These are phyloP conservation scores for Diplosphaera chodatii DNA, from an alignment of 139 green algal species.

Conservation along the genomic window DNA sequence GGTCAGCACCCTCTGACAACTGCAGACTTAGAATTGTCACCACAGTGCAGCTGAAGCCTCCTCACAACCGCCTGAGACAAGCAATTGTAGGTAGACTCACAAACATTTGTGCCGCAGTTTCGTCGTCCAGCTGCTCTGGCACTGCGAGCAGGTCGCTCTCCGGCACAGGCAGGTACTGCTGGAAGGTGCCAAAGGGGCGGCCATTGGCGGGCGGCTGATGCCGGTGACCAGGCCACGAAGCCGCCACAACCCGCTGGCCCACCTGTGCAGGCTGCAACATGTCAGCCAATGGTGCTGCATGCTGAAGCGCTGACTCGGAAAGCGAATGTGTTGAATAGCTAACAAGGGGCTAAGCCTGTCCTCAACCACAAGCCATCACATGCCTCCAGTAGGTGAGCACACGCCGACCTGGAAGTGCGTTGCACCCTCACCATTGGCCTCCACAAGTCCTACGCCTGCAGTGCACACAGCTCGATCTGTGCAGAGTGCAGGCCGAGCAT, in stretches of 20 bases:
- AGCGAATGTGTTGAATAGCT: no score
- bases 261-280: no score
- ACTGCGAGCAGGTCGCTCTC: slow-evolving; percentile 23
- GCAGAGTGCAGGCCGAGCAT: no score
- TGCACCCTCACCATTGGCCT: slow-evolving; percentile 11
- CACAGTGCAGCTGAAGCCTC: no score
- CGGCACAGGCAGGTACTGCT: slow-evolving; percentile 29
- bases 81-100: no score
- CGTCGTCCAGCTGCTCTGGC: slow-evolving; percentile 28
- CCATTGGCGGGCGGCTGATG: slow-evolving; percentile 2
- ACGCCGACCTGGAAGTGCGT: slow-evolving; percentile 20
- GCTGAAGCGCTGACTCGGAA: no score
- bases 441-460: slow-evolving; percentile 26
- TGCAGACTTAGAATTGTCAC: no score
- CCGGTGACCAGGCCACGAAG: slow-evolving; percentile 14
- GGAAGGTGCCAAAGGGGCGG: slow-evolving; percentile 29
- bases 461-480: no score
- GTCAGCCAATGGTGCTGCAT: no score
- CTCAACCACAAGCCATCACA: no score
- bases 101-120: slow-evolving; percentile 28
- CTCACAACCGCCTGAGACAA: background rate
- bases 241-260: slow-evolving; percentile 36
- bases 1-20: background rate
- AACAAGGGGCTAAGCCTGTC: no score
- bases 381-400: no score